Evolutionary conservation across 2,329 filamentous ascomycete genomes (phyloP), one percentile per base, ranked within the genome.

Genomic region (Scorias spongiosa): DNA sequence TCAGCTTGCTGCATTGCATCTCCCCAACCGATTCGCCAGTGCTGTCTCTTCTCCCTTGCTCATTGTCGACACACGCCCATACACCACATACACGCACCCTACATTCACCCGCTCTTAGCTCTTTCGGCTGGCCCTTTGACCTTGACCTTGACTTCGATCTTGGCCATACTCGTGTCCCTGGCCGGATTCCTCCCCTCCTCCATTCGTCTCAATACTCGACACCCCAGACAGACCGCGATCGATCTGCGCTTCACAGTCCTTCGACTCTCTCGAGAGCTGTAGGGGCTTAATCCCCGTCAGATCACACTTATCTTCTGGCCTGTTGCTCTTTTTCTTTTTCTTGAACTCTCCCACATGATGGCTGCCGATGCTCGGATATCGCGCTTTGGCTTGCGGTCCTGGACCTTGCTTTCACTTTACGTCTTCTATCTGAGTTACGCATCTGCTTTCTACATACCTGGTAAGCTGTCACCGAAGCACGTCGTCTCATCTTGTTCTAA

Each of bases 361-460:
- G 32, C 32, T 36, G 32, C 32, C 12, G 32, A 36, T 36, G 11
- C 15, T 15, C 32, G 32, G 32, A 36, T 36, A 36, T 15, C 15
- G 4, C 12, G 32, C 32, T 36, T 12, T 15, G 12, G 15, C 5
- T 36, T 15, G 32, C 32, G 32, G 12, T 36, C 32, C 5, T 36
- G 11, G 32, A 36, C 12, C 32, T 5, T 36, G 32, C 3, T 12
- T 36, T 12, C 78, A 30, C 49, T 74, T 43, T 62, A 75, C 17
- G 55, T 68, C 39, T 54, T 70, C 12, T 55, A 64, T 42, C 51
- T 74, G 44, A 70, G 71, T 29, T 66, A 69, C 46, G 66, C 68
- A 14, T 68, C 78, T 43, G 83, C 81, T 32, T 93, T 93, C 62
- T 93, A 93, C 62, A 82, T 93, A 54, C 86, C 86, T 55, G 85